These are phyloP conservation scores for Claviceps arundinis DNA, from an alignment of 2,329 filamentous ascomycete species.

Conservation along the genomic window DNA sequence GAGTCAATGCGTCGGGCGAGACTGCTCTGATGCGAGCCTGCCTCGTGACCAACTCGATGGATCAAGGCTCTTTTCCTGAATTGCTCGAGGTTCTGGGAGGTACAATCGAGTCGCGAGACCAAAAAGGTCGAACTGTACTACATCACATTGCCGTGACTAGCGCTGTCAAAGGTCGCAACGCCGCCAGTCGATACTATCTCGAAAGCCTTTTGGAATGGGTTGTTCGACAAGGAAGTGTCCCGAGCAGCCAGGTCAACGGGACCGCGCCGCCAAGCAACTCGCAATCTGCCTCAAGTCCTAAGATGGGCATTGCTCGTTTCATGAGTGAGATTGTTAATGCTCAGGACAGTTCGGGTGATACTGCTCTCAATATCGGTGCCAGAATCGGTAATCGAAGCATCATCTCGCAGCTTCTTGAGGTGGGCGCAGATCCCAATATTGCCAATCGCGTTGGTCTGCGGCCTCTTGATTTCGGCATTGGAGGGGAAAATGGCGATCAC, in stretches of 20 bases:
- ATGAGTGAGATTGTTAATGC: conserved; percentile 96
- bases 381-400: conserved; percentile 88
- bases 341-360: conserved; percentile 87
- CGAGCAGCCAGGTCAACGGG: conserved; percentile 35
- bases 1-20: conserved; percentile 81
- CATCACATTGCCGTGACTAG: conserved; percentile 96
- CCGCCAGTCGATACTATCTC: conserved; percentile 89
- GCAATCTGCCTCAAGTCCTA: conserved; percentile 34
- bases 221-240: conserved; percentile 64
- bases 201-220: conserved; percentile 92
- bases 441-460: conserved; percentile 79
- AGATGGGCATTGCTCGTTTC: conserved; percentile 80
- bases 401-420: conserved; percentile 90
- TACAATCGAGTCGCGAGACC: conserved; percentile 82
- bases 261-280: conserved; percentile 24
- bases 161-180: conserved; percentile 82
- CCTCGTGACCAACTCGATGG: conserved; percentile 85
- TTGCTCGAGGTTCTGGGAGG: conserved; percentile 77
- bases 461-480: conserved; percentile 90
- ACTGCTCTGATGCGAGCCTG: conserved; percentile 89
- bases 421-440: conserved; percentile 86
- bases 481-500: conserved; percentile 44
- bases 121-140: conserved; percentile 78
- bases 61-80: conserved; percentile 80
- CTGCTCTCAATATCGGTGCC: conserved; percentile 84